Conservation (phyloP, 176 grass and related monocot genomes). For the Musa schizocarpa region DNA sequence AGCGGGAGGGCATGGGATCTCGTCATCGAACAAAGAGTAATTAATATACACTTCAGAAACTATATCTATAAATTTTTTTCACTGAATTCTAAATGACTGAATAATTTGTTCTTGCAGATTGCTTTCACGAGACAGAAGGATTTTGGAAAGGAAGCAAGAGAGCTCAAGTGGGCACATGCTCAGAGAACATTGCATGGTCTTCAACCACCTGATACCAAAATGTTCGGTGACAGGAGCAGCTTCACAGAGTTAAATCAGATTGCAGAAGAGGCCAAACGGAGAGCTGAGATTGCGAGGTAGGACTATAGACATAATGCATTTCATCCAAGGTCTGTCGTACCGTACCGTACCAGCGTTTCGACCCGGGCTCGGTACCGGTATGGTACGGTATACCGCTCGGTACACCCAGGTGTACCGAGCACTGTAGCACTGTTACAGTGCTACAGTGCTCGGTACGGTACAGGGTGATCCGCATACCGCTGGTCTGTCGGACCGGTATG, state of each 20-base stretch:
- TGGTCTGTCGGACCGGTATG: no score
- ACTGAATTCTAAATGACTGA: not conserved
- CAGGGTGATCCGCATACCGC: no score
- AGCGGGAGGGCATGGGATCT: slow-evolving; percentile 83
- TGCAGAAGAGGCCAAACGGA: slow-evolving; percentile 59
- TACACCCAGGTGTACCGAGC: no score
- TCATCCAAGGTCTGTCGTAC: no score
- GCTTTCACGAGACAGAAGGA: slow-evolving; percentile 86
- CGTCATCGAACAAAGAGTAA: slow-evolving; percentile 77
- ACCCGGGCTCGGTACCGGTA: no score
- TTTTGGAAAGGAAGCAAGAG: slow-evolving; percentile 64
- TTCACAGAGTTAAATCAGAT: slow-evolving; percentile 64
- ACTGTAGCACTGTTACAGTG: no score
- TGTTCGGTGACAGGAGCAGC: slow-evolving; percentile 39
- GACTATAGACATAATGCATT: not conserved
- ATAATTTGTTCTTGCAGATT: slow-evolving; percentile 29
- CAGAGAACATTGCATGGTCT: slow-evolving; percentile 82
- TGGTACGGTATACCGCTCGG: no score
- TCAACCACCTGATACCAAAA: slow-evolving; percentile 33
- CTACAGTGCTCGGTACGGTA: no score
- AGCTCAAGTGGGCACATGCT: slow-evolving; percentile 71
- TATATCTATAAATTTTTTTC: not conserved
- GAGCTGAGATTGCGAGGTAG: slow-evolving; percentile 78
- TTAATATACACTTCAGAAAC: not conserved
- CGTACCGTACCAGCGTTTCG: no score